A percentile compares a stretch with the other conserved stretches of the same genome.
These are phyloP conservation scores for Mucor plumbeus DNA, from an alignment of 371 early-diverging fungal species.

Conservation along the genomic window DNA sequence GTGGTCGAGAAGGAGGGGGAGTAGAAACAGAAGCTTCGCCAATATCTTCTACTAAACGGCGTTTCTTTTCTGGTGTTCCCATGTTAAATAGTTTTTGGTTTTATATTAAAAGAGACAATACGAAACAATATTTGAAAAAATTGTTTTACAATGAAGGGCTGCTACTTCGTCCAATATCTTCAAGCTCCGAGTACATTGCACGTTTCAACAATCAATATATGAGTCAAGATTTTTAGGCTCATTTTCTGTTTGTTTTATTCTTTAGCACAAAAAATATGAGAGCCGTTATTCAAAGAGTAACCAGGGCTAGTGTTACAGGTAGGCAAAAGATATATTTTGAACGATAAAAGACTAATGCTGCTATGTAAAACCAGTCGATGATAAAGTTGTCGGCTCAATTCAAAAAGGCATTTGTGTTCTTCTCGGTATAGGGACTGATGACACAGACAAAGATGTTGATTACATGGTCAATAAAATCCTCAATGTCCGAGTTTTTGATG, in stretches of 20 bases:
- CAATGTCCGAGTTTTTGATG: slow-evolving; percentile 77
- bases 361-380: slow-evolving; percentile 54
- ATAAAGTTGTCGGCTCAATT: slow-evolving; percentile 71
- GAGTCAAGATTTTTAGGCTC: slow-evolving; percentile 1
- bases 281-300: slow-evolving; percentile 47
- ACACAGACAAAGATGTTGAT: slow-evolving; percentile 76
- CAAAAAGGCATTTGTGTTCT: slow-evolving; percentile 78
- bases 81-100: not conserved
- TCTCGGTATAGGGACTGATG: slow-evolving; percentile 75
- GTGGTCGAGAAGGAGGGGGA: slow-evolving; percentile 29
- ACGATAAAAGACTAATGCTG: not conserved
- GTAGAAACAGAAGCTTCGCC: slow-evolving; percentile 9
- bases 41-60: not conserved
- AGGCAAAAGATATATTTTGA: not conserved
- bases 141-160: not conserved
- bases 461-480: slow-evolving; percentile 77
- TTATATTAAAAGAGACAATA: not conserved
- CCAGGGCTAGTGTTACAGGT: slow-evolving; percentile 45
- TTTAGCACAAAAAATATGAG: slow-evolving; percentile 23
- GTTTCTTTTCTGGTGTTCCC: slow-evolving; percentile 15
- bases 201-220: not conserved
- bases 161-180: not conserved
- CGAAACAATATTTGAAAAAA: not conserved
- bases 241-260: not conserved
- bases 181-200: not conserved